Base-by-base conservation (phyloP, 306 rosid genomes). In the Alnus glutinosa region DNA sequence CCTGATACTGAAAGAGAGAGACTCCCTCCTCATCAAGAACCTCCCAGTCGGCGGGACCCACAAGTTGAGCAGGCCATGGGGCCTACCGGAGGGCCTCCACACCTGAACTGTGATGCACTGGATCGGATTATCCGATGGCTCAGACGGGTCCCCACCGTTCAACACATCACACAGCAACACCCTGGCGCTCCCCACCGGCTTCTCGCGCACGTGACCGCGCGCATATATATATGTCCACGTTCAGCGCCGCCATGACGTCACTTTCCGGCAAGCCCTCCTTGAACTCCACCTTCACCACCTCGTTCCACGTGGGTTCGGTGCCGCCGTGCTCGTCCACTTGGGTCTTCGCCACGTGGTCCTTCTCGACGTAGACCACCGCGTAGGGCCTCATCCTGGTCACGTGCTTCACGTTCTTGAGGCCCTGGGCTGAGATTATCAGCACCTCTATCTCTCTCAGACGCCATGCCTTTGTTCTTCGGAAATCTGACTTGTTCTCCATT, bases 321-420 rank as follows among this genome's bases (percentile, higher is more conserved):
- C 44, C 70, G 47, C 28, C 0, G 28, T 23, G 28, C 28, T 23
- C 28, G 28, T 23, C 28, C 28, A 23, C 28, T 0, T 23, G 28
- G 28, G 28, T 23, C 28, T 23, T 23, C 28, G 28, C 28, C 28
- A 23, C 28, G 42, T 77, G 79, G 42, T 55, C 78, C 55, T 72
- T 82, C 28, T 77, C 64, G 18, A 82, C 67, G 67, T 77, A 64
- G 71, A 82, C 82, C 71, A 52, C 64, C 18, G 79, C 82, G 49
- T 77, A 77, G 4, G 82, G 14, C 44, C 64, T 82, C 75, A 77
- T 68, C 9, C 73, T 79, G 49, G 78, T 66, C 47, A 77, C 70
- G 82, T 72, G 85, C 82, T 82, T 82, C 71, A 73, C 75, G 63
- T 82, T 57, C 57, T 82, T 77, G 19, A 82, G 82, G 55, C 58